phyloP scores from a whole-genome alignment of 805 yeast genomes.

The Metschnikowia santaceciliae region DNA sequence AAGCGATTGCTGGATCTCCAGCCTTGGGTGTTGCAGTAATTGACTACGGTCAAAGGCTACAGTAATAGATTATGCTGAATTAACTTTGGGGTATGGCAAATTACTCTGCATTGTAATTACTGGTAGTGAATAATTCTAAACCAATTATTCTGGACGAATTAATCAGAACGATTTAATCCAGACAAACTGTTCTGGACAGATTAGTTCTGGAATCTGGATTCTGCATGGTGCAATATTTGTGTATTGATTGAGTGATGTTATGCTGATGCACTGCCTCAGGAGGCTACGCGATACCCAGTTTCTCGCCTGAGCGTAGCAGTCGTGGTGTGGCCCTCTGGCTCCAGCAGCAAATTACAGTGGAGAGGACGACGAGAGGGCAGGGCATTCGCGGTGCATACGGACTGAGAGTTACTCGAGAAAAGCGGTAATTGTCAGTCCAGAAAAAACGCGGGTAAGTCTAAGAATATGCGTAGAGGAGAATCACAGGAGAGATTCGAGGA shows the following conservation, averaged over 20 bases:
- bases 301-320: background rate
- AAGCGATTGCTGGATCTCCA: too few relatives aligned
- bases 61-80: too few relatives aligned
- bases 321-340: background rate
- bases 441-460: slow-evolving; percentile 14
- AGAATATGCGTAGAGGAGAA: slow-evolving; percentile 14
- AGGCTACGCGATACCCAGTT: background rate
- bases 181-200: too few relatives aligned
- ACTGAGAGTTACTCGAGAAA: slow-evolving; percentile 4
- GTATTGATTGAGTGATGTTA: background rate
- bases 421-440: slow-evolving; percentile 10
- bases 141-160: too few relatives aligned
- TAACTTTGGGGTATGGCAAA: too few relatives aligned
- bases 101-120: too few relatives aligned
- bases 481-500: slow-evolving; percentile 11
- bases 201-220: too few relatives aligned
- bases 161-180: too few relatives aligned
- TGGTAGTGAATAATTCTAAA: too few relatives aligned
- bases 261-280: background rate
- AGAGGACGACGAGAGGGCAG: background rate
- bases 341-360: background rate
- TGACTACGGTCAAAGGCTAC: too few relatives aligned
- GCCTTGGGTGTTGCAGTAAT: too few relatives aligned
- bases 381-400: background rate
- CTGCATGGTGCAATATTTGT: background rate